Conservation (phyloP, 2,329 filamentous ascomycete genomes). For the Xylariales sp. region DNA sequence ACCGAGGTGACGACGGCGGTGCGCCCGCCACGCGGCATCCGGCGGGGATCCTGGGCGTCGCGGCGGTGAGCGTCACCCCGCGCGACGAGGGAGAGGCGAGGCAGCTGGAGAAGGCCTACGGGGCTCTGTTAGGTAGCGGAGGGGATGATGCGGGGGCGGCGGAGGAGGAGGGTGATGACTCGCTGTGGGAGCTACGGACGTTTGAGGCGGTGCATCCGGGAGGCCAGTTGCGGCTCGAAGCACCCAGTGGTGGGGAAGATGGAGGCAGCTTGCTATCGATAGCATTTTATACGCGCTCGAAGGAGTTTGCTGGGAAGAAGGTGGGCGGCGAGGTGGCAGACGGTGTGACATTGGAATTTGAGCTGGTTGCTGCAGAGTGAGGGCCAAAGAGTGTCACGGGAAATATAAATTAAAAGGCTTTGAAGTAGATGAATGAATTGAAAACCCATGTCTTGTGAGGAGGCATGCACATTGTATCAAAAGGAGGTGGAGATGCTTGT, state of each 20-base stretch:
- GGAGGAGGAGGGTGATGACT: too few relatives aligned
- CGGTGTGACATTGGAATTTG: slow-evolving; percentile 3
- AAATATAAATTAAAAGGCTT: too few relatives aligned
- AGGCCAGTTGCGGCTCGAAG: slow-evolving; percentile 2
- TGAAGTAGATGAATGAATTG: too few relatives aligned
- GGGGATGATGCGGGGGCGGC: too few relatives aligned
- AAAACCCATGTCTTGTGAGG: too few relatives aligned
- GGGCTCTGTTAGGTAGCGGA: slow-evolving; percentile 13
- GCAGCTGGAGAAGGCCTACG: slow-evolving; percentile 21
- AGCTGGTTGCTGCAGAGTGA: slow-evolving; percentile 4
- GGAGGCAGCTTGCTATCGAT: slow-evolving; percentile 1
- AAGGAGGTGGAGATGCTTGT: too few relatives aligned
- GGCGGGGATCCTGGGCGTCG: slow-evolving; percentile 46
- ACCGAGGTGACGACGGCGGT: too few relatives aligned
- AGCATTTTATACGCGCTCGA: slow-evolving; percentile 6
- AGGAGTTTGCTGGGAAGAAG: slow-evolving; percentile 1
- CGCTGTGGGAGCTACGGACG: slow-evolving; percentile 5
- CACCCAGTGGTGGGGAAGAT: neutral
- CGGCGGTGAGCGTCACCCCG: slow-evolving; percentile 34
- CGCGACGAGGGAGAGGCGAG: slow-evolving; percentile 11
- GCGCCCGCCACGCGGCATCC: slow-evolving; percentile 39
- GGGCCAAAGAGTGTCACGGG: too few relatives aligned
- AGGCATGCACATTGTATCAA: too few relatives aligned
- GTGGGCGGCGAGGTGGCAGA: slow-evolving; percentile 1
- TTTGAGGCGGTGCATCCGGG: slow-evolving; percentile 6